Evolutionary conservation across 2,329 filamentous ascomycete genomes (phyloP).

Genomic region (Dissoconium aciculare): DNA sequence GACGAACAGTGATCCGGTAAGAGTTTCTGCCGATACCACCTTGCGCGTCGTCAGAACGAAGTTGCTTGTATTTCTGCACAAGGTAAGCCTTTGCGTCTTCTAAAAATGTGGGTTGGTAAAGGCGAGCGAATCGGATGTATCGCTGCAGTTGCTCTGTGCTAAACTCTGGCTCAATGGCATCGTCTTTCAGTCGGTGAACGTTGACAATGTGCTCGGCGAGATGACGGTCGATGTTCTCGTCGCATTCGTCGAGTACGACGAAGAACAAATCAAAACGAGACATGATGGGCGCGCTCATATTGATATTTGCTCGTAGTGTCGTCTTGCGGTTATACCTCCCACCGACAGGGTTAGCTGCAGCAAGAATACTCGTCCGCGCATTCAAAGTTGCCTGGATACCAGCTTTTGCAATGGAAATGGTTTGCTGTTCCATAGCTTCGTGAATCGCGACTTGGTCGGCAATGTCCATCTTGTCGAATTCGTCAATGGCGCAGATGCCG

Average conservation of each 20-base stretch:
- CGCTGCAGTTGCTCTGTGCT: slow-evolving; percentile 91
- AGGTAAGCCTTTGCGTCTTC: slow-evolving; percentile 72
- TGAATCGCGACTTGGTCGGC: slow-evolving; percentile 95
- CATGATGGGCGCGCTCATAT: slow-evolving; percentile 99
- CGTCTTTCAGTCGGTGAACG: slow-evolving; percentile 84
- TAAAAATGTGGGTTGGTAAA: slow-evolving; percentile 86
- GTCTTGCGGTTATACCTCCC: slow-evolving; percentile 96
- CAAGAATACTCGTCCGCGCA: slow-evolving; percentile 85
- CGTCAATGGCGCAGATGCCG: slow-evolving; percentile 94
- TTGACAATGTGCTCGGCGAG: slow-evolving; percentile 88
- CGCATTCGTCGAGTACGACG: slow-evolving; percentile 91
- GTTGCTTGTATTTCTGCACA: slow-evolving; percentile 88
- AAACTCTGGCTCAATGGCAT: slow-evolving; percentile 81
- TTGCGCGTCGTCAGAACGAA: slow-evolving; percentile 82
- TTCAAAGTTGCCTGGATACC: slow-evolving; percentile 97
- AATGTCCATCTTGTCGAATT: slow-evolving; percentile 99
- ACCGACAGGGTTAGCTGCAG: slow-evolving; percentile 88
- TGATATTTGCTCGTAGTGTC: slow-evolving; percentile 85
- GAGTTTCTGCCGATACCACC: slow-evolving; percentile 88
- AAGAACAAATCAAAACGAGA: slow-evolving; percentile 98
- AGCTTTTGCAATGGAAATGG: slow-evolving; percentile 95
- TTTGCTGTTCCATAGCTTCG: slow-evolving; percentile 99
- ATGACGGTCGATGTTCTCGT: slow-evolving; percentile 78
- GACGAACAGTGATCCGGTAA: slow-evolving; percentile 92
- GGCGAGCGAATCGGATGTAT: slow-evolving; percentile 90